Base-by-base conservation (phyloP, 768 basidiomycete genomes). In the Lyophyllum atratum region DNA sequence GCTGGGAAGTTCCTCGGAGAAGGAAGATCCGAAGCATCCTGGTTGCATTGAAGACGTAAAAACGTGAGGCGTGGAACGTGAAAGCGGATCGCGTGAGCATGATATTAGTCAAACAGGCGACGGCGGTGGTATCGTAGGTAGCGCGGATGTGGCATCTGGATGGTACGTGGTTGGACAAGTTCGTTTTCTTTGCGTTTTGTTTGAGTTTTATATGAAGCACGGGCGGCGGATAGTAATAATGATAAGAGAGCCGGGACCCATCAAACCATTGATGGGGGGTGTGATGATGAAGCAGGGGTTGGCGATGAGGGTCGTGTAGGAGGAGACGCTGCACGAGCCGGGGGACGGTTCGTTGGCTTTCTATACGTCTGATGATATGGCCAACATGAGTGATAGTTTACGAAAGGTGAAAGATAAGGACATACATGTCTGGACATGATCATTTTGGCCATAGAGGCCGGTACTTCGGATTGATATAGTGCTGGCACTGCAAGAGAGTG, bases 381-480 rank as follows among this genome's bases (percentile, higher is more conserved):
- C 12, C 11, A 45, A 19, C 24, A 28, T 56, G 11, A 51, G 37
- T 10, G 25, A 17, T 33, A 6, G 12, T 33, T 25, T 39, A 34
- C 12, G 7, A 14, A 14, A 52, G 19, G 26, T 4, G 17, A 43
- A 25, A 8, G 46, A 24, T 17, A 25, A 39, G 4, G 24, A 65
- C 79, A 44, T 63, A 81, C 79, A 69, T 80, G 79, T 66, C 79
- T 77, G 26, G 79, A 80, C 80, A 80, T 80, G 59, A 80, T 80
- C 56, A 80, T 74, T 65, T 80, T 80, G 31, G 79, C 79, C 79
- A 81, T 81, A 8, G 80, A 80, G 40, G 76, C 61, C 45, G 79
- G 79, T 34, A 72, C 69, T 49, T 74, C 74, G 54, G 61, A 76
- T 58, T 79, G 72, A 52, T 81, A 80, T 17, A 78, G 60, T 1